Percentiles rank a stretch among this genome's conserved stretches.
Conservation (phyloP, 2,329 filamentous ascomycete genomes). For the Fusarium zealandicum region DNA sequence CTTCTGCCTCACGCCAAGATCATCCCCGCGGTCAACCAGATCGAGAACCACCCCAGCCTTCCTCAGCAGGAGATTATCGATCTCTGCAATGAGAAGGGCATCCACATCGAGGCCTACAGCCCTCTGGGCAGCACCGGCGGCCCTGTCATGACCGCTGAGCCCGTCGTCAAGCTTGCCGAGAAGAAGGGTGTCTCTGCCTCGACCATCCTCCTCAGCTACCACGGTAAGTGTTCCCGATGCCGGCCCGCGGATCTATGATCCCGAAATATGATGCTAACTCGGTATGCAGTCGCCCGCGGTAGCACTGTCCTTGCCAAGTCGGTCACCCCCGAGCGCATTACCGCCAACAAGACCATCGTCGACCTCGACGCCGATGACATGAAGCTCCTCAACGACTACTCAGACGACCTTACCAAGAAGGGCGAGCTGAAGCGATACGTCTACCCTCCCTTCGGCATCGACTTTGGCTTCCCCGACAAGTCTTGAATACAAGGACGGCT, state of each 20-base stretch:
- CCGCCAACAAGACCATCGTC: conserved; percentile 72
- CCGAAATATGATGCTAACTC: neutral
- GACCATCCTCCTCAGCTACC: conserved; percentile 73
- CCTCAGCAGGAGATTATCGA: conserved; percentile 77
- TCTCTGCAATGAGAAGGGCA: conserved; percentile 71
- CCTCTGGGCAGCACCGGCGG: conserved; percentile 70
- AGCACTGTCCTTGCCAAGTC: conserved; percentile 78
- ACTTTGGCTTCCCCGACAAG: conserved; percentile 79
- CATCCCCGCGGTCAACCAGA: conserved; percentile 73
- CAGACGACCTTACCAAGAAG: conserved; percentile 56
- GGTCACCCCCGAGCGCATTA: conserved; percentile 71
- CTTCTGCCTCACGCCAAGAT: conserved; percentile 60
- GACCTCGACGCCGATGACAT: conserved; percentile 69
- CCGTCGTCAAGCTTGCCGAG: conserved; percentile 68
- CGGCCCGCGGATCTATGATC: neutral
- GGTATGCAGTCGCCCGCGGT: conserved; percentile 67
- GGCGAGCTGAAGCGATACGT: conserved; percentile 68
- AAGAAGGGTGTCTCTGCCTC: conserved; percentile 68
- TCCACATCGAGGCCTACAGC: conserved; percentile 76
- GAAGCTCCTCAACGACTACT: conserved; percentile 66
- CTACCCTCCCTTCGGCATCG: conserved; percentile 72
- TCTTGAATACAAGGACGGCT: conserved; percentile 37
- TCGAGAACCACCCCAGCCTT: conserved; percentile 75
- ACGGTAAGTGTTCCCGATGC: conserved; percentile 58
- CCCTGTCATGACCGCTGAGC: conserved; percentile 69